Base-by-base conservation (phyloP, 2,329 filamentous ascomycete species). In the Aspergillus terreus region DNA sequence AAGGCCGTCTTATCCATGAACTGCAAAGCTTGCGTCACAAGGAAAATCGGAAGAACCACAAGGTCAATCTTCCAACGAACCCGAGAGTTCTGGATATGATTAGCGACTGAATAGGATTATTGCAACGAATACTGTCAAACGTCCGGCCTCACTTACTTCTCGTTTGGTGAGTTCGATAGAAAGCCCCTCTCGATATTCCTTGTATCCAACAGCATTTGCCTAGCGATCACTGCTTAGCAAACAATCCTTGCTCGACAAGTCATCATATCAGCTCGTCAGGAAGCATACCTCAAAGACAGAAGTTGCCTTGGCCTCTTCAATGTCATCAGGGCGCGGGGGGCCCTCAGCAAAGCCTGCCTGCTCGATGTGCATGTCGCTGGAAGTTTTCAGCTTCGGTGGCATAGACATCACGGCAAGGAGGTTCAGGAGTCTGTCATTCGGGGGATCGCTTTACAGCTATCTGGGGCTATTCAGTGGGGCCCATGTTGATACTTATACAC, bases 1-100 rank as follows among this genome's bases (percentile, higher is more conserved):
- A 55, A 41, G 4, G 50, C 46, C 1, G 53, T 55, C 21, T 55
- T 55, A 36, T 55, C 53, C 15, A 55, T 48, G n/a, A 50, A 55
- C 38, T 55, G 53, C 42, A 55, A 25, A 5, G 53, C 53, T 14
- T 55, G 53, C 1, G 53, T 55, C 25, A 55, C 30, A 12, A 55
- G 49, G 30, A 55, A 55, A 7, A 55, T 52, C 2, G 53, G 53
- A 4, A 55, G 46, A 30, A 55, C 46, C 12, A 51, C 35, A n/a
- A 54, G 30, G 43, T 54, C 30, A 12, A 38, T 38, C 15, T 54
- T 54, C 51, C 51, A 54, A 30, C 51, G 33, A 21, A 51, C 35
- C 15, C 35, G 35, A 38, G 35, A 38, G 10, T 38, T 38, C 35
- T 38, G 12, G 3, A 30, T 11, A 30, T 30, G 9, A 11, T 30